Percentiles rank a stretch among this genome's conserved stretches.
Conservation (phyloP, 352 stramenopile species). For the Phytopythium chamaehyphon region DNA sequence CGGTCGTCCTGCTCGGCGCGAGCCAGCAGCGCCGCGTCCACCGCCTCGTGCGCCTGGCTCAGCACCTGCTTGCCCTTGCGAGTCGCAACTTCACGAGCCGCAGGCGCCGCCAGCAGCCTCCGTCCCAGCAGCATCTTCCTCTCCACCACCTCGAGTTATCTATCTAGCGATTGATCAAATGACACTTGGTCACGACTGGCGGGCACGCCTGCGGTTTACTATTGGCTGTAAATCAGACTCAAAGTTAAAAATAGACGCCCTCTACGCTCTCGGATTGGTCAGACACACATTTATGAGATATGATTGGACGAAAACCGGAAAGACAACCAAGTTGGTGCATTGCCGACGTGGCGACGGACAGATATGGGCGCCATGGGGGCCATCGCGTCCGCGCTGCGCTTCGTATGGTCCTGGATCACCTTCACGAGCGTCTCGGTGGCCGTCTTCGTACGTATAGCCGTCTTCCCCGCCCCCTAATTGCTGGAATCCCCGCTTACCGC, state of each 20-base stretch:
- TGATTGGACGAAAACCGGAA: constrained; percentile 16
- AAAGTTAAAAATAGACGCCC: neutral
- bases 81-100: constrained; percentile 4
- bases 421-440: constrained; percentile 55
- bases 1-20: constrained; percentile 40
- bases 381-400: constrained; percentile 14
- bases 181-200: constrained; percentile 9
- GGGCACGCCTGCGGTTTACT: neutral
- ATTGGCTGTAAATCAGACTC: neutral
- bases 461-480: constrained; percentile 7
- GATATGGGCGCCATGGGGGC: constrained; percentile 15
- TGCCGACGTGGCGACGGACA: neutral
- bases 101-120: constrained; percentile 35
- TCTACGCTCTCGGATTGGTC: constrained; percentile 6
- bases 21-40: constrained; percentile 15
- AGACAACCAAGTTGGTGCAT: neutral
- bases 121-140: constrained; percentile 55
- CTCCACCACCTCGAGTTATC: too few relatives aligned
- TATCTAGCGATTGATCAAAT: neutral
- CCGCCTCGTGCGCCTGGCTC: constrained; percentile 10
- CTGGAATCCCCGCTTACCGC: neutral
- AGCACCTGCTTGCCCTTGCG: neutral
- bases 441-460: constrained; percentile 38
- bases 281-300: constrained; percentile 8
- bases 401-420: constrained; percentile 37